Percentiles rank a stretch among this genome's conserved stretches.
phyloP scores from a whole-genome alignment of 148 eudicot genomes.

The Silene latifolia region DNA sequence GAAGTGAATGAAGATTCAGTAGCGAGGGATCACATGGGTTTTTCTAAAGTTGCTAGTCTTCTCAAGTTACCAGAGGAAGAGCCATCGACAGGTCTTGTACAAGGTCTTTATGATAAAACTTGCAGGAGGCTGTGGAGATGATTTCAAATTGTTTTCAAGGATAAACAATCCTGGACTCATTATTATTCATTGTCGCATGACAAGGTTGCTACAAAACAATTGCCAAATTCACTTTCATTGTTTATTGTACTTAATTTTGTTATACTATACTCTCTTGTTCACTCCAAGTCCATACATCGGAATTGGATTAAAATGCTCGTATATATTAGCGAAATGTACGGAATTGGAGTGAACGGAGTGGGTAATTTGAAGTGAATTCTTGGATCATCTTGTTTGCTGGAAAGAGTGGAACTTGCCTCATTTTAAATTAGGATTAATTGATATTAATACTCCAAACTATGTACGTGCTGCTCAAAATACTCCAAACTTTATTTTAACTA shows the following conservation, averaged over 20 bases:
- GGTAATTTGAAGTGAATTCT: neutral
- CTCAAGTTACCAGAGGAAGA: constrained; percentile 36
- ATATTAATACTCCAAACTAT: no score
- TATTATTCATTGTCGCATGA: constrained; percentile 13
- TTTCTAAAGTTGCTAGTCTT: constrained; percentile 36
- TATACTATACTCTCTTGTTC: no score
- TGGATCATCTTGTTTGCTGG: constrained; percentile 1
- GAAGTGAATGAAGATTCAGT: constrained; percentile 31
- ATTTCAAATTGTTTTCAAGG: constrained; percentile 16
- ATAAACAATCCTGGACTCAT: constrained; percentile 3
- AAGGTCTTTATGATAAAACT: constrained; percentile 34
- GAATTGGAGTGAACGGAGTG: no score
- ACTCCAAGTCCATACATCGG: neutral
- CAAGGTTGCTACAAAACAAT: neutral
- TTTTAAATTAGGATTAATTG: no score
- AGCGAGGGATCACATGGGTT: constrained; percentile 31
- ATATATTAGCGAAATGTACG: no score
- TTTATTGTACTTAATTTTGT: neutral
- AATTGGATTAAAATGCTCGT: no score
- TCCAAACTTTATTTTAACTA: no score
- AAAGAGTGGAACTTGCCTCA: neutral
- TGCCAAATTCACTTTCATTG: neutral
- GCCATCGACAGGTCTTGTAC: constrained; percentile 28
- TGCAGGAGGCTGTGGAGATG: constrained; percentile 32
- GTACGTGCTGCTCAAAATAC: no score